These are phyloP conservation scores for Gliomastix tumulicola DNA, from an alignment of 2,329 filamentous ascomycete species.

Conservation along the genomic window DNA sequence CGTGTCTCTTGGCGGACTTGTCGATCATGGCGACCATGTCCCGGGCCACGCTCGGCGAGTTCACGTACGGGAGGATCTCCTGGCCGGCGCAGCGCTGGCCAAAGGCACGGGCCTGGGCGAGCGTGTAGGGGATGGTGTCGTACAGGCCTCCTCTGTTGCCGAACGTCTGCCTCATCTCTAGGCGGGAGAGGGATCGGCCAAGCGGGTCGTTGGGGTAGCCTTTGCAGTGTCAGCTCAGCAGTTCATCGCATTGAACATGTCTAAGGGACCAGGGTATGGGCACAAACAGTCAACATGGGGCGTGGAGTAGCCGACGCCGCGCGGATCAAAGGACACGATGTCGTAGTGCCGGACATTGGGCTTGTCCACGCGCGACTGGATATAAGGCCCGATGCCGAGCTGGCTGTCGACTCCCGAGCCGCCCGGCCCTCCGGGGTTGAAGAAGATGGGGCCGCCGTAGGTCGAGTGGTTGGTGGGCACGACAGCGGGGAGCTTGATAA, in stretches of 20 bases:
- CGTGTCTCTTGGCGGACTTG: conserved; percentile 24
- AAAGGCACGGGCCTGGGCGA: no score
- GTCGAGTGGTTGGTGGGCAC: conserved; percentile 26
- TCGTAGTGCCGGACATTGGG: conserved; percentile 26
- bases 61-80: conserved; percentile 15
- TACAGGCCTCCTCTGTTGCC: no score
- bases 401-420: conserved; percentile 26
- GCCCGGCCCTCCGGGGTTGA: conserved; percentile 38
- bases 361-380: conserved; percentile 19
- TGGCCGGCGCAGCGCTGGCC: no score
- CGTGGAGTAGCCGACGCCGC: conserved; percentile 27
- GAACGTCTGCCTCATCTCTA: no score
- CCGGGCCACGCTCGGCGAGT: conserved; percentile 28
- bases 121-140: no score
- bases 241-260: no score
- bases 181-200: no score
- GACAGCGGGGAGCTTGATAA: conserved; percentile 29
- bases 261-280: no score
- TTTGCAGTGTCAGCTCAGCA: no score
- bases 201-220: no score
- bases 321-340: conserved; percentile 35
- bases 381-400: conserved; percentile 11
- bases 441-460: conserved; percentile 34
- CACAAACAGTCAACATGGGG: conserved; percentile 32
- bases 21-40: conserved; percentile 39